Evolutionary conservation across 768 basidiomycete species (phyloP), one percentile per base, ranked within the genome.

Genomic region (Stropharia rugosoannulata): DNA sequence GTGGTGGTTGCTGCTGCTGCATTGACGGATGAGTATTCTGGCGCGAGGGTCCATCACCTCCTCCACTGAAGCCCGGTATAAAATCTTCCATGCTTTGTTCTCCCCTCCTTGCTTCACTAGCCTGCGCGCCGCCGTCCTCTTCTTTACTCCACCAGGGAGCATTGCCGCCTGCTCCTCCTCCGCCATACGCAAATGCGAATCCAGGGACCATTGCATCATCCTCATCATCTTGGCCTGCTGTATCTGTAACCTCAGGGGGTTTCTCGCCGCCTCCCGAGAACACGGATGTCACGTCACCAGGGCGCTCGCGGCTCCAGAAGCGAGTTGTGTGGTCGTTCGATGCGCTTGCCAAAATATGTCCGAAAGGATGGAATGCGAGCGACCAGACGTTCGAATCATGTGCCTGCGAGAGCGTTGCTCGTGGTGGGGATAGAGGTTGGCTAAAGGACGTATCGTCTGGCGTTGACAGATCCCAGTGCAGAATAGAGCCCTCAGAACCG

Each of bases 341-440:
- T 9, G 89, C 97, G 59, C 85, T 88, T 58, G 88, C 94, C 63
- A 99, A 86, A 63, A 98, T 81, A 72, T 98, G 95, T 0, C 97
- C 96, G 13, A 98, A 83, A 0, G 96, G 95, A 72, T 98, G 95
- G 80, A 86, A 99, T 3, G 93, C 85, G 59, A 99, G 83, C 0
- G 93, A 86, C 93, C 95, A 98, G 59, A 99, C 93, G 70, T 95
- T 95, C 29, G 92, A 93, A 75, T 99, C 97, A 79, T 99, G 97
- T 8, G 97, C 97, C 68, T 93, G 90, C n/a, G 90, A 87, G 62
- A 99, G 85, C 12, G 85, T 88, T 5, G 93, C 89, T 49, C 91
- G 87, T 0, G 94, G 91, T 3, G 76, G 70, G 29, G 83, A 72
- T 19, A 78, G 62, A 29, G 77, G 69, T 50, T 76, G 76, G 4